phyloP scores from a whole-genome alignment of 805 yeast species.

The Wickerhamiella azyma region DNA sequence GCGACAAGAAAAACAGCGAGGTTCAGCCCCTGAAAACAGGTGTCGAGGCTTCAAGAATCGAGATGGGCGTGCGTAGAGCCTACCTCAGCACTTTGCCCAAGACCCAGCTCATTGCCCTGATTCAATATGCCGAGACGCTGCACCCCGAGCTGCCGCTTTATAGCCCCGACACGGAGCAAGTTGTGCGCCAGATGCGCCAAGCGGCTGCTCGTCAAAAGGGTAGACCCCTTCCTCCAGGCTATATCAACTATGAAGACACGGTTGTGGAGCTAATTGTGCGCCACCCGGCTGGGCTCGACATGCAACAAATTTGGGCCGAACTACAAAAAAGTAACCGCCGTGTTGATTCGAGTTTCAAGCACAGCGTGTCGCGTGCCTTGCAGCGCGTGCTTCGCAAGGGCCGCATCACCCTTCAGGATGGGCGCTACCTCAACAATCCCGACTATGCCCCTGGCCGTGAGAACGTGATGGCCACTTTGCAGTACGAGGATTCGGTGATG shows the following conservation, averaged over 20 bases:
- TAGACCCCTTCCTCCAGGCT: constrained; percentile 10
- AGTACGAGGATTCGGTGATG: constrained; percentile 27
- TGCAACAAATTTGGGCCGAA: constrained; percentile 16
- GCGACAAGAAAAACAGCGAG: constrained; percentile 26
- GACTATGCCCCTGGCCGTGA: constrained; percentile 24
- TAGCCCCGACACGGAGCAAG: constrained; percentile 26
- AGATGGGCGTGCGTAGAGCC: constrained; percentile 26
- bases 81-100: constrained; percentile 27
- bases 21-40: constrained; percentile 27
- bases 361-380: constrained; percentile 27
- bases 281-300: constrained; percentile 18
- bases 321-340: constrained; percentile 17
- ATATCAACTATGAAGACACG: constrained; percentile 23
- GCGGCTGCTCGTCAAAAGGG: constrained; percentile 19
- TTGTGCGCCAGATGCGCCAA: constrained; percentile 25
- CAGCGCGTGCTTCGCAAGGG: constrained; percentile 27
- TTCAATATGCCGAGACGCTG: constrained; percentile 27
- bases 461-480: constrained; percentile 23
- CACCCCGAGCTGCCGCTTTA: constrained; percentile 28
- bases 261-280: constrained; percentile 23
- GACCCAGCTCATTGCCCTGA: constrained; percentile 29
- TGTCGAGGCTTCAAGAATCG: constrained; percentile 23
- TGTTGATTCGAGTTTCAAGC: constrained; percentile 25
- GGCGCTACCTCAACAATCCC: constrained; percentile 22
- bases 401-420: constrained; percentile 22